Evolutionary conservation across 1,284 basidiomycete genomes (phyloP).

Genomic region (Tetrapyrgos nigripes): DNA sequence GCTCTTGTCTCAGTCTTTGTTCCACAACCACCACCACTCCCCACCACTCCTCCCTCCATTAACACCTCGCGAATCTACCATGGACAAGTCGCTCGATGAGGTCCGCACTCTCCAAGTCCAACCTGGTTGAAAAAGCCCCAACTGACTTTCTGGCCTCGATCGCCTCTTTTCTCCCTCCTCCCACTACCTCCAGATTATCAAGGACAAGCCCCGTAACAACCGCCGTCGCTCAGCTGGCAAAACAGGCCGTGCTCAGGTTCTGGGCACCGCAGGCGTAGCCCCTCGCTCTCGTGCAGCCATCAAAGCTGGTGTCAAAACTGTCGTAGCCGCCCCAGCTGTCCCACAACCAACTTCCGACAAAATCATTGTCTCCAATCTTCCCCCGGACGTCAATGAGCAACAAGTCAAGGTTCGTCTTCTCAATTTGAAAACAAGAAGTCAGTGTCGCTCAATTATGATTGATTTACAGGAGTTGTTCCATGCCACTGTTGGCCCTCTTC

Average conservation of each 20-base stretch:
- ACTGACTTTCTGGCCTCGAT: background rate
- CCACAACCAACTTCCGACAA: conserved; percentile 70
- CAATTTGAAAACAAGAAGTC: background rate
- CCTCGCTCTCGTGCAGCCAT: conserved; percentile 31
- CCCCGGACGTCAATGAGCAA: conserved; percentile 91
- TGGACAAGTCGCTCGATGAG: conserved; percentile 93
- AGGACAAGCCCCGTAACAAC: conserved; percentile 53
- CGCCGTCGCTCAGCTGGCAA: conserved; percentile 38
- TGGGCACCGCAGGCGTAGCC: conserved; percentile 48
- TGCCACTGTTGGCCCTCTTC: conserved; percentile 88
- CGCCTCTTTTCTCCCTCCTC: background rate
- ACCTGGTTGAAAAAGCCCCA: background rate
- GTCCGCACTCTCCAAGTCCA: conserved; percentile 45
- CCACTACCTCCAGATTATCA: conserved; percentile 68
- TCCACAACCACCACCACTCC: conserved; percentile 17
- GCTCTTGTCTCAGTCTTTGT: conserved; percentile 23
- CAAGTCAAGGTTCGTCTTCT: conserved; percentile 80
- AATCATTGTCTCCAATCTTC: conserved; percentile 97
- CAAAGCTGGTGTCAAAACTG: conserved; percentile 38
- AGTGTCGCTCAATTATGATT: no score
- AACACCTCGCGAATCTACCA: conserved; percentile 30
- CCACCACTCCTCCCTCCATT: conserved; percentile 8
- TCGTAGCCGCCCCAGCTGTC: conserved; percentile 52
- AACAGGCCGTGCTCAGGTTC: conserved; percentile 61
- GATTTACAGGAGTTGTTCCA: conserved; percentile 86